Percentiles rank a stretch among this genome's conserved stretches.
These are phyloP conservation scores for Lignosus rhinocerotis DNA, from an alignment of 1,284 basidiomycete genomes.

Conservation along the genomic window DNA sequence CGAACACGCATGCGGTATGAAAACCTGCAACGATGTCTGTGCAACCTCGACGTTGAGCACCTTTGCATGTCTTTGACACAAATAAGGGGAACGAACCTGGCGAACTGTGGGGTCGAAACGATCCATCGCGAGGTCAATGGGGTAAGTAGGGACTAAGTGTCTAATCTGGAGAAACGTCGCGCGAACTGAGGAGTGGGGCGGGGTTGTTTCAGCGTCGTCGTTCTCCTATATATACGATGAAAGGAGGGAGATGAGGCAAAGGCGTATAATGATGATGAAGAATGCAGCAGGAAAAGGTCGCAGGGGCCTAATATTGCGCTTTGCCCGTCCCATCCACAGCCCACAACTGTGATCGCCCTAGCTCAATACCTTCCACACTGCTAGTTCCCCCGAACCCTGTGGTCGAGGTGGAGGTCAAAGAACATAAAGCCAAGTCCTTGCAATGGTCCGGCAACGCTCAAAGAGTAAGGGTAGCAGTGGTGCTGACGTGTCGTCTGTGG, in stretches of 20 bases:
- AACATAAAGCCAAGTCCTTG: background rate
- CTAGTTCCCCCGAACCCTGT: too few species aligned
- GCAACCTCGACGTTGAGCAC: background rate
- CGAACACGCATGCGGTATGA: background rate
- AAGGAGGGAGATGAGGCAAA: background rate
- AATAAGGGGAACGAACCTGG: slow-evolving; percentile 2
- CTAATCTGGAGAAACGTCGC: background rate
- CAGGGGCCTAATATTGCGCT: background rate
- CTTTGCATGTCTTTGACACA: background rate
- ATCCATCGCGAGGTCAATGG: slow-evolving; percentile 3
- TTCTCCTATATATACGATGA: background rate
- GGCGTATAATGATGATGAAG: background rate
- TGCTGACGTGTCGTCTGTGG: background rate
- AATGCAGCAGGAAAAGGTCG: background rate
- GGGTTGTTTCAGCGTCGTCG: background rate
- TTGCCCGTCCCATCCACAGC: background rate
- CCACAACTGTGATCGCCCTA: too few species aligned
- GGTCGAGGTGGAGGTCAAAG: background rate
- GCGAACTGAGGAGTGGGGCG: background rate
- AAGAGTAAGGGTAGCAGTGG: background rate
- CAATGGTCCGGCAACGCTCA: background rate
- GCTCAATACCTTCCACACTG: too few species aligned
- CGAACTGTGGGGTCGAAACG: background rate
- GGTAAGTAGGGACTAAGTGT: background rate
- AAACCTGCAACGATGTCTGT: slow-evolving; percentile 1